Base-by-base conservation (phyloP, 2,329 filamentous ascomycete species). In the Coniella lustricola region DNA sequence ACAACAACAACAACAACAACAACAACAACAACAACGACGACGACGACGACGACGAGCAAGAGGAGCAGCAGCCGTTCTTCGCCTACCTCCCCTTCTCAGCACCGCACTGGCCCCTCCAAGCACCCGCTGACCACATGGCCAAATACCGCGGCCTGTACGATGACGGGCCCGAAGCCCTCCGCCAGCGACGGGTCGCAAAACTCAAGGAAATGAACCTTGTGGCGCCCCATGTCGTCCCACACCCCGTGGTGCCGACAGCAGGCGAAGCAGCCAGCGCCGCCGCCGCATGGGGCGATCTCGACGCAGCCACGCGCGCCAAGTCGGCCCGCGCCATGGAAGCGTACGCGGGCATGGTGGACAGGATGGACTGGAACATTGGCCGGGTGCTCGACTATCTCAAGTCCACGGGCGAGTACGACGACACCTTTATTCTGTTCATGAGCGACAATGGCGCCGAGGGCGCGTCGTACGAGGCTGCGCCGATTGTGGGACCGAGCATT, bases 391-490 rank as follows among this genome's bases (percentile, higher is more conserved):
- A 76, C 29, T 75, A 81, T 55, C 69, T 83, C 2, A 65, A 75
- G 49, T 58, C 69, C 36, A 75, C 72, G 2, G 76, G 72, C 47
- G 79, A 84, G 58, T 67, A 78, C 1, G 79, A 84, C 53, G 81
- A 83, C 59, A 84, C 80, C 2, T 77, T 83, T 52, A 69, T 84
- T 43, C 72, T 75, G 57, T 83, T 84, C 67, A 75, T 82, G 67
- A 77, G 72, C 1, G 79, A 83, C 61, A 83, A 83, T 53, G 62
- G 63, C 3, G 63, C 63, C 21, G 62, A 65, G 39, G 64, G 59
- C 2, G 55, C 50, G 4, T 37, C 51, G 13, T 49, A 52, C 41
- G 59, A 59, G 45, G 58, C 56, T 1, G 34, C 48, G 4, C 57
- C 60, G 4, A 54, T 55, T 18, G 41, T 54, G 4, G 44, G 52